A percentile compares a stretch with the other conserved stretches of the same genome.
phyloP scores from a whole-genome alignment of 2,329 filamentous ascomycete species.

The Amauroascus niger region DNA sequence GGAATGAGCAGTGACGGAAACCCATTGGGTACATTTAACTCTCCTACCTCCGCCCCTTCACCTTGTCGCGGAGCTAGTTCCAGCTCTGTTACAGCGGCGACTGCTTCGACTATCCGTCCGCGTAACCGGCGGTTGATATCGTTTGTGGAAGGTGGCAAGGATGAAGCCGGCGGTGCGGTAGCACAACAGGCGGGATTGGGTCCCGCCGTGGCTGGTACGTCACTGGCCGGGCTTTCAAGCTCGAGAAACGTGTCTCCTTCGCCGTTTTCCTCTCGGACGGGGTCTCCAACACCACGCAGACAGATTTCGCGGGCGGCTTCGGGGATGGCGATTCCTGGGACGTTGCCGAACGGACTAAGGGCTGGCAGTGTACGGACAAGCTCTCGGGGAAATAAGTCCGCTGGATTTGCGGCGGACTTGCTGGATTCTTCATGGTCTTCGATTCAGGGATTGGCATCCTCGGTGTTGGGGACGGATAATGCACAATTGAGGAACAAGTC shows the following conservation, averaged over 20 bases:
- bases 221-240: neutral
- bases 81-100: conserved; percentile 22
- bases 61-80: conserved; percentile 24
- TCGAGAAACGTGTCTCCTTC: neutral
- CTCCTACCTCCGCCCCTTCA: conserved; percentile 20
- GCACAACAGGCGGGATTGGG: conserved; percentile 14
- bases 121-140: conserved; percentile 38
- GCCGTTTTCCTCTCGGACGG: conserved; percentile 14
- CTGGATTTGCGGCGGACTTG: conserved; percentile 25
- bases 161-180: conserved; percentile 25
- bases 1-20: conserved; percentile 37
- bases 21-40: conserved; percentile 29
- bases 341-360: neutral
- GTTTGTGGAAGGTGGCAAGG: conserved; percentile 30
- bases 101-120: conserved; percentile 33
- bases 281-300: conserved; percentile 5
- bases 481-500: conserved; percentile 21
- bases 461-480: conserved; percentile 36
- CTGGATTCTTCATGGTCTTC: conserved; percentile 43
- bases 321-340: neutral
- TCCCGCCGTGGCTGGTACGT: neutral
- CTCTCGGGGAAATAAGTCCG: neutral
- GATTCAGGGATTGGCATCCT: conserved; percentile 40
- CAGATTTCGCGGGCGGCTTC: conserved; percentile 7
- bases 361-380: conserved; percentile 1